These are phyloP conservation scores for Metrosideros polymorpha DNA, from an alignment of 441 rosid species.

Conservation along the genomic window DNA sequence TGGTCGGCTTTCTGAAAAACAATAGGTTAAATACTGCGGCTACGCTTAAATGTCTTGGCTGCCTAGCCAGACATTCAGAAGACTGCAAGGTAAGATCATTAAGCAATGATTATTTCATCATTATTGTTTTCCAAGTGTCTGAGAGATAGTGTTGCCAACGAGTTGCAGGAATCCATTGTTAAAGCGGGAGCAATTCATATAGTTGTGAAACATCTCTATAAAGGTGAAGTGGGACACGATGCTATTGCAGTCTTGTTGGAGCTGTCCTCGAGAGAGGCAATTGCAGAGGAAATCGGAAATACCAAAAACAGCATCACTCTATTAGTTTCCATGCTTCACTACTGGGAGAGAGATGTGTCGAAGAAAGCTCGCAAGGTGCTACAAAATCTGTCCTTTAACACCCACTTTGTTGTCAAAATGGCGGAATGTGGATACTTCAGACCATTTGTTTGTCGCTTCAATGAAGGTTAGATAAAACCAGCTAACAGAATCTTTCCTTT, in stretches of 20 bases:
- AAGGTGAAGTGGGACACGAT: constrained; percentile 16
- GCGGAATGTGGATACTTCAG: constrained; percentile 34
- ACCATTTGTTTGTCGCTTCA: constrained; percentile 35
- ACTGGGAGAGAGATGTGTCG: constrained; percentile 11
- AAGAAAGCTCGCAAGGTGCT: constrained; percentile 21
- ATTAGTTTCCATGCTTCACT: constrained; percentile 32
- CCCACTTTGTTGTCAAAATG: constrained; percentile 38
- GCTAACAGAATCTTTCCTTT: not conserved
- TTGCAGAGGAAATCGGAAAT: constrained; percentile 29
- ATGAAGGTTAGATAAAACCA: constrained; percentile 21
- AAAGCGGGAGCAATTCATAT: constrained; percentile 30
- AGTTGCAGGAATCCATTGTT: constrained; percentile 27
- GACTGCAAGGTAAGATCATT: constrained; percentile 20
- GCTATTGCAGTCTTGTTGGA: constrained; percentile 29
- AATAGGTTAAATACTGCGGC: constrained; percentile 14
- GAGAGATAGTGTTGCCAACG: not conserved
- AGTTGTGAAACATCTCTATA: constrained; percentile 28
- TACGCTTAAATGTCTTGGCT: constrained; percentile 25
- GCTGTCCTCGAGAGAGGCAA: constrained; percentile 24
- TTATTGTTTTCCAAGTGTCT: not conserved
- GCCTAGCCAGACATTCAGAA: constrained; percentile 27
- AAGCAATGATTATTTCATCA: not conserved
- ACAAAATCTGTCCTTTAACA: constrained; percentile 37
- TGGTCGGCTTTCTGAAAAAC: constrained; percentile 28
- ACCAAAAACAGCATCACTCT: constrained; percentile 38